Evolutionary conservation across 140 eudicot species (phyloP), one percentile per base, ranked within the genome.

Genomic region (Anethum foeniculum): DNA sequence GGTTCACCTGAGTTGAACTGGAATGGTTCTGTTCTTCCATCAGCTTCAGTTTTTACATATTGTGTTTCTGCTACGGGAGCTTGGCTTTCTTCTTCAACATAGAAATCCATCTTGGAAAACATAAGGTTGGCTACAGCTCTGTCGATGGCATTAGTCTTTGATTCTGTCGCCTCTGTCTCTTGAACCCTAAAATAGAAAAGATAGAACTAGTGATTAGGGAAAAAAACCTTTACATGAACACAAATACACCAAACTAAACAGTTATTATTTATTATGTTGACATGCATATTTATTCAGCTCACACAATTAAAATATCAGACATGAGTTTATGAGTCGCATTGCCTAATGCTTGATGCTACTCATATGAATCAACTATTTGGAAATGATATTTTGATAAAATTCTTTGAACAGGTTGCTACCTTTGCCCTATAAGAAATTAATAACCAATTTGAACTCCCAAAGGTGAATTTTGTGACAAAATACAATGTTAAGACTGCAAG

Each of bases 41-140:
- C 32, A 0, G 56, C 81, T 78, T 60, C 81, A 21, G 12, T 30
- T 12, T 39, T 41, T 1, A 62, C 46, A 44, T 78, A 5, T 2
- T 38, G 25, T 62, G 75, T 13, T 62, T 67, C 52, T 39, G 39
- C 36, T 19, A 14, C 25, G 5, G 64, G 43, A 46, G 49, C 32
- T 25, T 60, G 69, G 15, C 10, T 15, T 67, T 67, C 73, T 23
- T 79, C 82, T 30, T 79, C 62, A 7, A 54, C 19, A 3, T 38
- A 15, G 34, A 76, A 79, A 7, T 88, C 85, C 41, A 65, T 85
- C 75, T 83, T 90, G 23, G 83, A 75, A 86, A 92, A 92, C 89
- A 92, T 80, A 54, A 92, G 89, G 77, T 73, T 86, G 47, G 97
- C 97, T 49, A 92, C 85, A 6, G 97, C 90, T 83, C 97, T 82